phyloP scores from a whole-genome alignment of 208 protist species.

The Porcisia hertigi region DNA sequence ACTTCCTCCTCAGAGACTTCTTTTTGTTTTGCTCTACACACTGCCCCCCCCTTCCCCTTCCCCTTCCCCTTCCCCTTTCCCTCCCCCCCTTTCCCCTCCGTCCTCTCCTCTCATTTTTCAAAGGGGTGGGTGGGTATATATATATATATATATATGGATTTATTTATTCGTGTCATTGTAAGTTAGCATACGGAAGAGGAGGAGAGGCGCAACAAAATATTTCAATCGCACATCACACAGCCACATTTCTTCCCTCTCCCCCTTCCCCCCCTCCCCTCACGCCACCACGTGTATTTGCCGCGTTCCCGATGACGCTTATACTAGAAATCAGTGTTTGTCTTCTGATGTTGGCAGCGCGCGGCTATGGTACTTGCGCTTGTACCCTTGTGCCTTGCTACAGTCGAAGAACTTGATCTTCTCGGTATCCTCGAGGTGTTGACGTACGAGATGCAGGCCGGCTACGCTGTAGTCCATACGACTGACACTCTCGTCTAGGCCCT shows the following conservation, averaged over 20 bases:
- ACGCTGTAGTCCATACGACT: conserved; percentile 80
- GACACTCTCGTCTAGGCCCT: conserved; percentile 60
- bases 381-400: conserved; percentile 77
- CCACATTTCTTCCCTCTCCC: neutral
- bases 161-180: neutral
- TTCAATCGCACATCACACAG: neutral
- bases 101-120: neutral
- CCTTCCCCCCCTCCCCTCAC: too few relatives aligned
- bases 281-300: too few relatives aligned
- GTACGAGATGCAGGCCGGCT: conserved; percentile 69
- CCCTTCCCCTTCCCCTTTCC: neutral
- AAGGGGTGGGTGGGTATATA: conserved; percentile 4
- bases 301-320: neutral
- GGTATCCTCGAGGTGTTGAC: conserved; percentile 58
- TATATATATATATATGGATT: conserved; percentile 9
- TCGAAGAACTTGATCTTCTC: conserved; percentile 83
- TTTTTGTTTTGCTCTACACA: neutral
- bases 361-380: conserved; percentile 84
- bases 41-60: neutral
- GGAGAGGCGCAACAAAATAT: neutral
- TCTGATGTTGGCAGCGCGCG: conserved; percentile 35
- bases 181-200: neutral
- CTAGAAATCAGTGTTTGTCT: conserved; percentile 4
- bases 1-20: neutral
- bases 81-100: neutral